Base-by-base conservation (phyloP, 305 asterid species). In the Lippia alba region DNA sequence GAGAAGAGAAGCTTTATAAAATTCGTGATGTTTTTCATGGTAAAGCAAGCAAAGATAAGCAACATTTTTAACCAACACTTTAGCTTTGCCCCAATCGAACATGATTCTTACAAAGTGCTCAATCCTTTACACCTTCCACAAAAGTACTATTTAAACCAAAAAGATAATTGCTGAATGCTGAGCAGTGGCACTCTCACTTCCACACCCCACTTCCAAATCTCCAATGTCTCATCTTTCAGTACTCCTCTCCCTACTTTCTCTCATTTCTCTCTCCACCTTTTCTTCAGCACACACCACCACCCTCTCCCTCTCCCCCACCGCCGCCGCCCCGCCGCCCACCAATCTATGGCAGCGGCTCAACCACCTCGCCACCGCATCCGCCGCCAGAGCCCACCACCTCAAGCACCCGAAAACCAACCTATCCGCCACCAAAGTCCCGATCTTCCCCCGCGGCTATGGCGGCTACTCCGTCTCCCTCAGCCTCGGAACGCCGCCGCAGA, bases 401-500 rank as follows among this genome's bases (percentile, higher is more conserved):
- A 85, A 85, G 61, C 72, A 81, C 58, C 77, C 78, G 10, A 45
- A 70, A n/a, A 44, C 78, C 70, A 78, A 55, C 68, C 36, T 12
- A 53, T 55, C 77, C 76, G 11, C 75, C 77, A 32, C 68, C 61
- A 71, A 62, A 33, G 33, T 68, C 39, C 85, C 85, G 1, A 77
- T 83, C 61, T 75, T 44, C 19, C 82, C 89, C 75, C 78, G 70
- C 45, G 76, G 81, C 67, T 82, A 80, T 79, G 87, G 88, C 60
- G 91, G 82, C 56, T 83, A 81, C 17, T 77, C 86, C 61, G 54
- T 86, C 70, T 67, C 84, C 11, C 85, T 86, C 68, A 51, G 71
- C 70, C 59, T 87, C 61, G 92, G 92, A 9, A 82, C 89, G 49
- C 89, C 92, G 69, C 89, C 85, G 70, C 92, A 87, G 68, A 61